phyloP scores from a whole-genome alignment of 805 yeast genomes.

The Saturnispora bothae region DNA sequence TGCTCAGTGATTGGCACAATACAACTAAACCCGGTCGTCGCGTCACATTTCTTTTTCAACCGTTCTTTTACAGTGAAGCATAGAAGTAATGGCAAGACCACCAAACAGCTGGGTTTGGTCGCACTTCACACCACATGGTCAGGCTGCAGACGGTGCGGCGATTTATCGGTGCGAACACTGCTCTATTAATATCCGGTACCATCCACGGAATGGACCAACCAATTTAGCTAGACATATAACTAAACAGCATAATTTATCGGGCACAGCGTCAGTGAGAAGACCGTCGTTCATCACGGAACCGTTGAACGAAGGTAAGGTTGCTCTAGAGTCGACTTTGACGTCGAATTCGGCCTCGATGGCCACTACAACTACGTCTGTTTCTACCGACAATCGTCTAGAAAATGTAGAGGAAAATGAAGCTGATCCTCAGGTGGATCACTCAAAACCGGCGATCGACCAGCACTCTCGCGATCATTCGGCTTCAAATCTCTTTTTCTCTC shows the following conservation, averaged over 20 bases:
- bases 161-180: conserved; percentile 20
- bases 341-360: too few species aligned
- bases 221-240: conserved; percentile 26
- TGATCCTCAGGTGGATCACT: too few species aligned
- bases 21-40: conserved; percentile 7
- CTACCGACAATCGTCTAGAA: too few species aligned
- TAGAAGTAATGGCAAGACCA: conserved; percentile 24
- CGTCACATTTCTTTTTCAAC: conserved; percentile 7
- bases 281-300: conserved; percentile 17
- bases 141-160: conserved; percentile 2
- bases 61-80: neutral
- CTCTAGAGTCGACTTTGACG: too few species aligned
- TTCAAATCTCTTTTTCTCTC: too few species aligned
- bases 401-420: too few species aligned
- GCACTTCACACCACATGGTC: conserved; percentile 20
- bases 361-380: too few species aligned
- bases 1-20: neutral
- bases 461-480: too few species aligned
- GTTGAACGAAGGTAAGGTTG: neutral
- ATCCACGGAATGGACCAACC: conserved; percentile 28
- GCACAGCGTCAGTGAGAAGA: conserved; percentile 14
- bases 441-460: too few species aligned
- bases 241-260: conserved; percentile 19
- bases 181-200: conserved; percentile 21
- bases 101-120: conserved; percentile 30